A percentile compares a stretch with the other conserved stretches of the same genome.
phyloP scores from a whole-genome alignment of 331 rosid genomes.

The Rosa hybrid region DNA sequence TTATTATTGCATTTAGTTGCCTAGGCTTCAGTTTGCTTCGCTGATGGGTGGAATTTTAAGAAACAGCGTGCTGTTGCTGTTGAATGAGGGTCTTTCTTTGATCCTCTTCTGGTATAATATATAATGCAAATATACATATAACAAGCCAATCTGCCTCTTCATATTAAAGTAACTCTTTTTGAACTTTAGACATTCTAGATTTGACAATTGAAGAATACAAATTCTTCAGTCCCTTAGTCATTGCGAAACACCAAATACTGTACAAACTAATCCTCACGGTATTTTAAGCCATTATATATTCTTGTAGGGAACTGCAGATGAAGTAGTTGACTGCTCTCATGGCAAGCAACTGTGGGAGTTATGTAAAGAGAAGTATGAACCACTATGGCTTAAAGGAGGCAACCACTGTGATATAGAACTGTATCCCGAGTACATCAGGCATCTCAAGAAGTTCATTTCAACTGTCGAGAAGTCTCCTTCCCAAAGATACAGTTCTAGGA shows the following conservation, averaged over 20 bases:
- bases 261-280: not conserved
- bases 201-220: not conserved
- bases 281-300: conserved; percentile 9
- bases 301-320: conserved; percentile 89
- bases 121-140: not conserved
- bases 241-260: not conserved
- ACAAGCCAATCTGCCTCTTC: not conserved
- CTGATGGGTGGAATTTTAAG: not conserved
- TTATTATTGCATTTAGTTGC: not conserved
- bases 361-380: conserved; percentile 94
- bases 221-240: not conserved
- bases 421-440: conserved; percentile 85
- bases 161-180: not conserved
- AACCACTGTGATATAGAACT: conserved; percentile 91
- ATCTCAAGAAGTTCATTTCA: conserved; percentile 80
- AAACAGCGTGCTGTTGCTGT: not conserved
- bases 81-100: not conserved
- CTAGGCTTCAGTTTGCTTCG: not conserved
- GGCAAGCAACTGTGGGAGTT: conserved; percentile 97
- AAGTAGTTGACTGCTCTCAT: conserved; percentile 94
- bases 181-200: not conserved
- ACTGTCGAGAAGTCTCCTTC: conserved; percentile 86
- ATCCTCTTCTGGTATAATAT: not conserved
- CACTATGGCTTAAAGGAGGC: conserved; percentile 94
- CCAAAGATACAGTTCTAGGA: conserved; percentile 67